These are phyloP conservation scores for Solanum sejunctum DNA, from an alignment of 257 asterid species.

Conservation along the genomic window DNA sequence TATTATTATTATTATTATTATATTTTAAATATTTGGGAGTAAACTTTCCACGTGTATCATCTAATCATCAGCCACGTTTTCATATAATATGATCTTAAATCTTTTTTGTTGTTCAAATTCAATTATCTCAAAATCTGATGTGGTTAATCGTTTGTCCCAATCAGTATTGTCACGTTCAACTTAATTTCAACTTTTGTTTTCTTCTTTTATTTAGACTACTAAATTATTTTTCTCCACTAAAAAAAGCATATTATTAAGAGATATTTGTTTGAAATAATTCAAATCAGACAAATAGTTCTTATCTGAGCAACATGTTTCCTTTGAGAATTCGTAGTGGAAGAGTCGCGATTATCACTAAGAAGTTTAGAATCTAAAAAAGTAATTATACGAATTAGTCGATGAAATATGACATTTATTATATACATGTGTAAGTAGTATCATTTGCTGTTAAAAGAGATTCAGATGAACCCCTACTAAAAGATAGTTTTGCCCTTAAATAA, in stretches of 20 bases:
- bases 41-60: constrained; percentile 8
- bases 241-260: neutral
- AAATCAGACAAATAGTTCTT: neutral
- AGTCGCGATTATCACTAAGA: too few species aligned
- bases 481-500: rapidly evolving
- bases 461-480: too few species aligned
- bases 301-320: neutral
- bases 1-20: neutral
- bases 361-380: too few species aligned
- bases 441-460: too few species aligned
- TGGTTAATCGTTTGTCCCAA: constrained; percentile 8
- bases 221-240: neutral
- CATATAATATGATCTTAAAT: neutral
- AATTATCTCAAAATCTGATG: neutral
- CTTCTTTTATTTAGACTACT: neutral
- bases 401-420: too few species aligned
- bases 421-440: too few species aligned
- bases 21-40: constrained; percentile 13
- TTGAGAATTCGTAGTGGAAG: too few species aligned
- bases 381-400: too few species aligned
- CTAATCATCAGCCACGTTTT: neutral
- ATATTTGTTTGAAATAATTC: neutral
- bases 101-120: neutral
- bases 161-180: neutral
- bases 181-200: neutral